Conservation (phyloP, 2,329 filamentous ascomycete species). For the Pseudogymnoascus sp. region DNA sequence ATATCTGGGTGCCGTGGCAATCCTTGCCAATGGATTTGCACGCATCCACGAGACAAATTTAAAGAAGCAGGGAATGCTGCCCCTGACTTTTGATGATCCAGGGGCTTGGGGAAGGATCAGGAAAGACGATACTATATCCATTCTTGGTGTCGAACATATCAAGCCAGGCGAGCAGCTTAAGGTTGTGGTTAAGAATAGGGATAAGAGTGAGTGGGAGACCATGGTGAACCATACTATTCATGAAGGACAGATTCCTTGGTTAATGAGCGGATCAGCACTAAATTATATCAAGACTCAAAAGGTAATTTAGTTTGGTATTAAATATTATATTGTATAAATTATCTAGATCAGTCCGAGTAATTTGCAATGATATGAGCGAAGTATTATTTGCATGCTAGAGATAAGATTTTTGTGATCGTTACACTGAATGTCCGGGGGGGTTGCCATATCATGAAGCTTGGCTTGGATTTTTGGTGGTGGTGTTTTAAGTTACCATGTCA, state of each 20-base stretch:
- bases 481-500: too few relatives aligned
- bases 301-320: too few relatives aligned
- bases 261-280: slow-evolving; percentile 11
- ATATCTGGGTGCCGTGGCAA: slow-evolving; percentile 19
- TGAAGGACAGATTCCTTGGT: slow-evolving; percentile 11
- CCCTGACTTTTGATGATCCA: slow-evolving; percentile 20
- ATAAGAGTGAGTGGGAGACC: slow-evolving; percentile 10
- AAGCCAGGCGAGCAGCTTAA: slow-evolving; percentile 7
- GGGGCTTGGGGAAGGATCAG: slow-evolving; percentile 16
- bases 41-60: slow-evolving; percentile 26
- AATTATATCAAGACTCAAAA: slow-evolving; percentile 9
- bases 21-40: slow-evolving; percentile 24
- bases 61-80: slow-evolving; percentile 26
- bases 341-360: too few relatives aligned
- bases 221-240: slow-evolving; percentile 11
- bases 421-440: too few relatives aligned
- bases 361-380: too few relatives aligned
- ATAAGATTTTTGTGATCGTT: too few relatives aligned
- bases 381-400: too few relatives aligned
- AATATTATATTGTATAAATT: too few relatives aligned
- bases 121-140: slow-evolving; percentile 10
- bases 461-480: too few relatives aligned
- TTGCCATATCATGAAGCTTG: too few relatives aligned
- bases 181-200: slow-evolving; percentile 6
- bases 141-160: slow-evolving; percentile 11